Percentiles rank a stretch among this genome's conserved stretches.
Conservation (phyloP, 257 asterid species). For the Penstemon newberryi region DNA sequence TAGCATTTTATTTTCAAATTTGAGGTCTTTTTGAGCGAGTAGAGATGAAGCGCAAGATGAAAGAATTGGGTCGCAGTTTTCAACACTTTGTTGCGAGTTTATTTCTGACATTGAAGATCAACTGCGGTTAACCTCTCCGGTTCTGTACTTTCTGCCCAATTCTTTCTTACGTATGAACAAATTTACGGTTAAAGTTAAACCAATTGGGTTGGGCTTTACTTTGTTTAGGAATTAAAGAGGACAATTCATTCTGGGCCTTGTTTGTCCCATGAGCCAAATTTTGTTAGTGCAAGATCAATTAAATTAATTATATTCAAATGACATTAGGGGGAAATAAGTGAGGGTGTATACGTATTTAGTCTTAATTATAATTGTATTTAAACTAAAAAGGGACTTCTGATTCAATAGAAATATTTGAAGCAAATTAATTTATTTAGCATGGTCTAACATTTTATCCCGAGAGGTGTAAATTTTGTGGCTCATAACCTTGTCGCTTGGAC, state of each 20-base stretch:
- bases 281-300: background rate
- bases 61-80: slow-evolving; percentile 24
- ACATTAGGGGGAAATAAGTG: too few relatives aligned
- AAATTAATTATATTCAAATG: too few relatives aligned
- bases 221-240: background rate
- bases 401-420: too few relatives aligned
- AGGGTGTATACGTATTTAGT: too few relatives aligned
- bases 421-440: too few relatives aligned
- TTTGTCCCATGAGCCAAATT: background rate
- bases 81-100: slow-evolving; percentile 27
- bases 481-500: too few relatives aligned
- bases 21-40: slow-evolving; percentile 11
- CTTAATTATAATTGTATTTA: too few relatives aligned
- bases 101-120: slow-evolving; percentile 32
- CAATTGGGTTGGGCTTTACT: slow-evolving; percentile 16
- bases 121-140: slow-evolving; percentile 15
- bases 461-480: too few relatives aligned
- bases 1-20: slow-evolving; percentile 17
- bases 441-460: too few relatives aligned
- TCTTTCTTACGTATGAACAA: background rate
- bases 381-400: too few relatives aligned
- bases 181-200: background rate
- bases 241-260: background rate
- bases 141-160: background rate
- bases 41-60: slow-evolving; percentile 27